Conservation (phyloP, 2,329 filamentous ascomycete species). For the Cladosporium sp. region DNA sequence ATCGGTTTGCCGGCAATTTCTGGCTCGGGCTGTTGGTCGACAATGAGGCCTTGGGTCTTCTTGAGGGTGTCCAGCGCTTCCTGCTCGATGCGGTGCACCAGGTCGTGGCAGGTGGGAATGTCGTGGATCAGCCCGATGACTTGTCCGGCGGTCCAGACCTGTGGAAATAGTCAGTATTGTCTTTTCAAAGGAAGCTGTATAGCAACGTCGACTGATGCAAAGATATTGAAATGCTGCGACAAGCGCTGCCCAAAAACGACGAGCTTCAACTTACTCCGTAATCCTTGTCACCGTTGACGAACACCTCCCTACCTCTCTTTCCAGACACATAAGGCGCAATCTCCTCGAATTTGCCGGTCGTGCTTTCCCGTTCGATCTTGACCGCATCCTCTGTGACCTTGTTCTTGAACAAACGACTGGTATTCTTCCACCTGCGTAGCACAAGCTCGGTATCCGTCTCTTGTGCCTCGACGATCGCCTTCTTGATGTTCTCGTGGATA, state of each 20-base stretch:
- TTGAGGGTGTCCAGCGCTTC: conserved; percentile 42
- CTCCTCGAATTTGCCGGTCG: conserved; percentile 82
- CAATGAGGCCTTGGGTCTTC: conserved; percentile 35
- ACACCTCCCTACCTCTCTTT: conserved; percentile 85
- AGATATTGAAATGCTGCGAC: background rate
- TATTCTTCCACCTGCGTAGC: conserved; percentile 89
- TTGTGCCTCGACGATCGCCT: conserved; percentile 79
- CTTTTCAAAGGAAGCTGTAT: no score
- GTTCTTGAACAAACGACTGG: conserved; percentile 81
- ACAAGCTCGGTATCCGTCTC: conserved; percentile 91
- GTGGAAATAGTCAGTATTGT: background rate
- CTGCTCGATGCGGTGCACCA: conserved; percentile 43
- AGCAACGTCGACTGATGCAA: no score
- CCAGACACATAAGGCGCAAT: conserved; percentile 84
- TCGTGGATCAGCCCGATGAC: conserved; percentile 66
- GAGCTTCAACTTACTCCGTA: conserved; percentile 64
- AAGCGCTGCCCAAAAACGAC: no score
- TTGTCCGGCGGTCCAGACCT: conserved; percentile 97
- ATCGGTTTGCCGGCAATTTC: conserved; percentile 29
- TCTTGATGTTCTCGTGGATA: conserved; percentile 89
- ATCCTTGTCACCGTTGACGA: conserved; percentile 85
- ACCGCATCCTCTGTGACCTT: conserved; percentile 77
- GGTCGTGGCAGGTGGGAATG: conserved; percentile 45
- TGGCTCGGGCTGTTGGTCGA: conserved; percentile 33
- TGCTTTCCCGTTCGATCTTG: conserved; percentile 78